phyloP scores from a whole-genome alignment of 1,284 basidiomycete species.

The Phellopilus nigrolimitatus region DNA sequence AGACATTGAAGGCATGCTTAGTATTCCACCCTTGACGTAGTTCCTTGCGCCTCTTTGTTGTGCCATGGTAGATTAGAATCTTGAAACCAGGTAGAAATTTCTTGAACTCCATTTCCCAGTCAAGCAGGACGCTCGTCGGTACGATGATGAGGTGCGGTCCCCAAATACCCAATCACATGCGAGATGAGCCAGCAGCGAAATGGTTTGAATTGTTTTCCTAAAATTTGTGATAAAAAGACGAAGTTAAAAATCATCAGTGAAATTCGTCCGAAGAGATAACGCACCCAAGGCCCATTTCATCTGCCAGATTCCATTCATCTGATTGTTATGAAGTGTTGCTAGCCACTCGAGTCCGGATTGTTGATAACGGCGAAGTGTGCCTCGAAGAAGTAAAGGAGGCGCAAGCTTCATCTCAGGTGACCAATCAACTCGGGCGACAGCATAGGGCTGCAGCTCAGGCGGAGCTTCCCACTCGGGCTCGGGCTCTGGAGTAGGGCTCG shows the following conservation, averaged over 20 bases:
- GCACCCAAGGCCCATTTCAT: constrained; percentile 90
- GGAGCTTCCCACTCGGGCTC: constrained; percentile 37
- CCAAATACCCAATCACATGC: constrained; percentile 96
- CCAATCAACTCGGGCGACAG: constrained; percentile 65
- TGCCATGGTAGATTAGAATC: constrained; percentile 89
- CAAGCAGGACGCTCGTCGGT: constrained; percentile 91
- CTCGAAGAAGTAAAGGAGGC: constrained; percentile 81
- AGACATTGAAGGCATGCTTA: constrained; percentile 91
- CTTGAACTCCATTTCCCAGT: constrained; percentile 99
- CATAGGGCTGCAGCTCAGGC: constrained; percentile 58
- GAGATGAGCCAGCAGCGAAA: constrained; percentile 86
- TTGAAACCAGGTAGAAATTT: constrained; percentile 96
- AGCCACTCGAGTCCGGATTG: constrained; percentile 95
- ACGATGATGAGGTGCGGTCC: constrained; percentile 96
- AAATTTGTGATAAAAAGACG: constrained; percentile 2
- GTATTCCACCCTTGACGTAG: constrained; percentile 93
- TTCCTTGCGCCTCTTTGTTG: constrained; percentile 88
- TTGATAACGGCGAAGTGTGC: constrained; percentile 89
- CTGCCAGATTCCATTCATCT: constrained; percentile 88
- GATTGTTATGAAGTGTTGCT: constrained; percentile 81
- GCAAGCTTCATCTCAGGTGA: constrained; percentile 54
- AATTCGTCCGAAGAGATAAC: constrained; percentile 28
- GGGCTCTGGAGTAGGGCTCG: constrained; percentile 15
- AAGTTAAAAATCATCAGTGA: not conserved
- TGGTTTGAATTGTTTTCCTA: constrained; percentile 97